Conservation (phyloP, 2,329 filamentous ascomycete species). For the Pseudohalonectria lignicola region DNA sequence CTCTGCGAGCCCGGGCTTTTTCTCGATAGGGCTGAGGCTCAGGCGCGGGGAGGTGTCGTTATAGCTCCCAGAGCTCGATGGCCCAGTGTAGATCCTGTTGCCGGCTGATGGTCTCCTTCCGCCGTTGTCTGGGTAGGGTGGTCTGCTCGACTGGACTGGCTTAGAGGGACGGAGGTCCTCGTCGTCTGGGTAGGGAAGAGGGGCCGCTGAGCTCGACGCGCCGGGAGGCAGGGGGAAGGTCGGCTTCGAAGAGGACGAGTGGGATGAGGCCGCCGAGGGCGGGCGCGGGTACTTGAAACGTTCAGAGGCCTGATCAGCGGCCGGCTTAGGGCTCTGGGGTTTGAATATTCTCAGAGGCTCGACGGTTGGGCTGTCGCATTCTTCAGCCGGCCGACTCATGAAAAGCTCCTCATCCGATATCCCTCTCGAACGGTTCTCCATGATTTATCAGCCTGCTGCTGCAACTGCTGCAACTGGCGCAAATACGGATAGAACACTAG, state of each 20-base stretch:
- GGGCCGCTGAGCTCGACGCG: conserved; percentile 57
- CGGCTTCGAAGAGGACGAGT: conserved; percentile 38
- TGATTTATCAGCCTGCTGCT: conserved; percentile 8
- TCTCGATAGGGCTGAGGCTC: conserved; percentile 40
- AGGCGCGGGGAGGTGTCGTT: conserved; percentile 44
- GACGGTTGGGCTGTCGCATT: conserved; percentile 63
- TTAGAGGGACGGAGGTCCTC: conserved; percentile 37
- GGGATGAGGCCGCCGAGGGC: conserved; percentile 23
- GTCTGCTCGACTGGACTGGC: conserved; percentile 25
- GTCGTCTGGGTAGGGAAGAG: conserved; percentile 65
- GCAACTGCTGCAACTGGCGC: conserved; percentile 9
- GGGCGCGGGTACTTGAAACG: conserved; percentile 42
- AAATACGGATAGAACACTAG: too few relatives aligned
- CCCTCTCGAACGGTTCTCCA: conserved; percentile 47
- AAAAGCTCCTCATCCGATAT: conserved; percentile 76
- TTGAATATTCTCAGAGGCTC: conserved; percentile 81
- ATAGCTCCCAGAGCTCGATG: conserved; percentile 23
- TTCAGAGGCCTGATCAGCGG: conserved; percentile 21
- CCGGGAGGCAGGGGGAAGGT: conserved; percentile 55
- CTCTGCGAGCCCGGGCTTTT: conserved; percentile 61
- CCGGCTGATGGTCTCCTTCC: conserved; percentile 14
- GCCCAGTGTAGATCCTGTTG: conserved; percentile 20
- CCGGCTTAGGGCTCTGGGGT: conserved; percentile 53
- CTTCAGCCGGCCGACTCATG: conserved; percentile 42
- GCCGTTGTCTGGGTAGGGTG: conserved; percentile 30